Base-by-base conservation (phyloP, 805 yeast species). In the Wickerhamiella kurtzmanii region DNA sequence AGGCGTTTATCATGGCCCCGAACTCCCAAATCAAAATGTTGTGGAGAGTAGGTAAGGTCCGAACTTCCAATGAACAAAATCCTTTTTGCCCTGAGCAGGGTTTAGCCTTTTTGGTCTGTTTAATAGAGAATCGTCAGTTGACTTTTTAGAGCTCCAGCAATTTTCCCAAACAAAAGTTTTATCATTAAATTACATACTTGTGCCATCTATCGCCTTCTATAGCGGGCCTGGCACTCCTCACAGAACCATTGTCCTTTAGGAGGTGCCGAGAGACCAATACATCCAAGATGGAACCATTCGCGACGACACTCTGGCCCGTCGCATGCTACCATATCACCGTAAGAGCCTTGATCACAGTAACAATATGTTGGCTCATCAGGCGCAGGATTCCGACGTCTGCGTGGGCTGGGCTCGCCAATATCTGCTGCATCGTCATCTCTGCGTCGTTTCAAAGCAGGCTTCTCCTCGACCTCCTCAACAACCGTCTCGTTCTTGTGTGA, bases 291-390 rank as follows among this genome's bases (percentile, higher is more conserved):
- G 66, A 88, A 88, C 97, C 97, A 88, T 63, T 88, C 97, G 46
- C 86, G 71, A 61, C 79, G 79, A 68, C 97, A 89, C 49, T 80
- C 77, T 35, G 84, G 88, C 11, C 96, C 96, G 60, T 92, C 98
- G 66, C 98, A 92, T 2, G 95, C 98, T 50, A 92, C 96, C 98
- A 92, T 92, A 60, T 92, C 97, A 17, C 98, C 98, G 61, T 83
- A 92, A 3, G 96, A 89, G 0, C 88, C 95, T 62, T 88, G 96
- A 62, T 87, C 85, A 67, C 98, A 92, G 67, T 89, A 88, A 64
- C 98, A 92, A 62, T 89, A 89, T 2, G 87, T 76, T 0, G 94
- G 95, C 58, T 88, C 96, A 41, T 41, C 36, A 19, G 43, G n/a
- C 11, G 20, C 22, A 25, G 32, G 32, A 25, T 25, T 25, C 62